phyloP scores from a whole-genome alignment of 352 stramenopile species.

The Globisporangium solare region DNA sequence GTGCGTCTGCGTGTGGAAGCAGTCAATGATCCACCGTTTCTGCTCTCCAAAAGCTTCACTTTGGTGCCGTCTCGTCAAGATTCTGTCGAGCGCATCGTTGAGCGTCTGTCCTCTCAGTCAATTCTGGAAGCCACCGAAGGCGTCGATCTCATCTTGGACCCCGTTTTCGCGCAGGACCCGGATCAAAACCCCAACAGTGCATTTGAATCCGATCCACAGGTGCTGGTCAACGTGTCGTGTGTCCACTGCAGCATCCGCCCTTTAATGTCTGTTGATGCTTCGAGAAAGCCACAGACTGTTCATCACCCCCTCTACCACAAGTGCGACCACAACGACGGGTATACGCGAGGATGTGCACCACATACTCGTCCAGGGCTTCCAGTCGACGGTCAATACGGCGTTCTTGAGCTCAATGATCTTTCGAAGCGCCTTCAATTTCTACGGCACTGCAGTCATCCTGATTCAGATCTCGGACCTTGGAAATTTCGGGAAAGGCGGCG shows the following conservation, averaged over 20 bases:
- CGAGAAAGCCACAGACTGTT: conserved; percentile 10
- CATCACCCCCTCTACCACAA: conserved; percentile 2
- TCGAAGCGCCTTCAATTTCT: conserved; percentile 20
- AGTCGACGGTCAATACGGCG: conserved; percentile 27
- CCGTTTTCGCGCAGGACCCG: conserved; percentile 21
- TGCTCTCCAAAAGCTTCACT: conserved; percentile 30
- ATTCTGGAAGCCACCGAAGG: conserved; percentile 33
- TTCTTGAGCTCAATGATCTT: conserved; percentile 40
- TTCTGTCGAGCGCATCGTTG: conserved; percentile 6
- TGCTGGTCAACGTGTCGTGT: conserved; percentile 38
- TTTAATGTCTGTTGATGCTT: not conserved
- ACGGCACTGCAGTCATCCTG: conserved; percentile 32
- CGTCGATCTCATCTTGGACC: conserved; percentile 19
- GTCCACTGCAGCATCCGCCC: conserved; percentile 27
- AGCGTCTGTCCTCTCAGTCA: not conserved
- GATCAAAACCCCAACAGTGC: conserved; percentile 11
- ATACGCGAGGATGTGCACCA: conserved; percentile 2
- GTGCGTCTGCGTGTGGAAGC: conserved; percentile 23
- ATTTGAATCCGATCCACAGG: conserved; percentile 3
- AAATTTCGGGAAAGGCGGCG: conserved; percentile 24
- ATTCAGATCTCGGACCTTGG: conserved; percentile 38
- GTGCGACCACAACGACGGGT: not conserved
- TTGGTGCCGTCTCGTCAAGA: conserved; percentile 5
- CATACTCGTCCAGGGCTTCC: conserved; percentile 20
- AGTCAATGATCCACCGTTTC: conserved; percentile 28